Base-by-base conservation (phyloP, 2,329 filamentous ascomycete genomes). In the Grosmannia penicillata region DNA sequence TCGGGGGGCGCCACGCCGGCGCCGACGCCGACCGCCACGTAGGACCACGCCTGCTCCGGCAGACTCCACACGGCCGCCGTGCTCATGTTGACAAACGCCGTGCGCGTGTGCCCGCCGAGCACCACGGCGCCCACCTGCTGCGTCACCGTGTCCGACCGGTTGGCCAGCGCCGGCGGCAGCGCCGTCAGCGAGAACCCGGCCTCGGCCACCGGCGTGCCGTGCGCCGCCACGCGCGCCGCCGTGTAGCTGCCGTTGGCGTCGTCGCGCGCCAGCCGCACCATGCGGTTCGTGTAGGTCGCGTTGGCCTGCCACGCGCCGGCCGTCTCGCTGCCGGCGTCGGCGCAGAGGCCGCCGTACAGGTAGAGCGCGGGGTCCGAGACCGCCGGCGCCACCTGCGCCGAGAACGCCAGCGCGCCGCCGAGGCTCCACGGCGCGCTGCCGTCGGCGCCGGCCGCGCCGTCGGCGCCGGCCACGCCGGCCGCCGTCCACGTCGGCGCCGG, bases 41-140 rank as follows among this genome's bases (percentile, higher is more conserved):
- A 95, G 22, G 75, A 79, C 89, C 89, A 96, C 38, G 72, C 78
- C 51, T 86, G 77, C 50, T 93, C 81, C 0, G 89, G 89, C 7
- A 95, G 63, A 38, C 77, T 87, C 66, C 87, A 94, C 2, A 95
- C 63, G 0, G 86, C 89, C 1, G 89, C 74, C 31, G 85, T 83
- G 40, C 84, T 93, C 80, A 93, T 95, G 55, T 95, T 93, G 60
- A 95, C 78, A 53, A 94, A 95, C 0, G 86, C 87, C 14, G 65
- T 58, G 48, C 75, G 66, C 0, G 86, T 93, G 53, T 95, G 86
- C 1, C 89, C 89, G 29, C 87, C 89, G 14, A 95, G 62, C 18
- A 95, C 60, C 11, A 94, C 73, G 47, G 84, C 89, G 48, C 78
- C 78, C 45, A 80, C 76, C 53, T 87, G 75, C 52, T 86, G 80